phyloP scores from a whole-genome alignment of 2,329 filamentous ascomycete genomes.

The Hypoxylon sp. region DNA sequence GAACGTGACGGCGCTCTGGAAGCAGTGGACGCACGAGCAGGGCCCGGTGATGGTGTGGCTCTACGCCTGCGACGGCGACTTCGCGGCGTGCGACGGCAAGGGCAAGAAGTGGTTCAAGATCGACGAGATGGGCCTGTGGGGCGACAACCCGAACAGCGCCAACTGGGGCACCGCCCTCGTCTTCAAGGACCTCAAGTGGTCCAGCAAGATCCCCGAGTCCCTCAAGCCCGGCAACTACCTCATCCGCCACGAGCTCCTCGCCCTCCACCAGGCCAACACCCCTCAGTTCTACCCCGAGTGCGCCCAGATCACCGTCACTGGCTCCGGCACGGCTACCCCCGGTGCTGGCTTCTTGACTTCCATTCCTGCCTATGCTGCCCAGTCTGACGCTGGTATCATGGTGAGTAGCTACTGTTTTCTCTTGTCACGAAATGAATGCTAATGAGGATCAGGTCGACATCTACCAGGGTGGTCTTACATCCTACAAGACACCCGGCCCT shows the following conservation, averaged over 20 bases:
- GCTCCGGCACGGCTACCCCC: constrained; percentile 55
- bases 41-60: constrained; percentile 67
- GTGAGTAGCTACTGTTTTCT: constrained; percentile 43
- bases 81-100: constrained; percentile 60
- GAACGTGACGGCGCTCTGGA: constrained; percentile 60
- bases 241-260: constrained; percentile 65
- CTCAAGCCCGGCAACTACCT: constrained; percentile 64
- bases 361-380: constrained; percentile 55
- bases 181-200: constrained; percentile 56
- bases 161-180: constrained; percentile 60
- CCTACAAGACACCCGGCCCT: constrained; percentile 58
- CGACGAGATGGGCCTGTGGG: constrained; percentile 60
- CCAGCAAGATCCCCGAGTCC: constrained; percentile 57
- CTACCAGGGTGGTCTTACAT: constrained; percentile 54
- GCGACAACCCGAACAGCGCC: constrained; percentile 53
- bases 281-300: constrained; percentile 66
- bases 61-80: constrained; percentile 60
- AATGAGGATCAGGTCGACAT: constrained; percentile 53
- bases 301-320: constrained; percentile 61
- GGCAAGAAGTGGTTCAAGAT: constrained; percentile 68
- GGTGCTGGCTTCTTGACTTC: constrained; percentile 52
- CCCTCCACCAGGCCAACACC: constrained; percentile 57
- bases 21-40: constrained; percentile 66
- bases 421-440: constrained; percentile 9
- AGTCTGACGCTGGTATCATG: constrained; percentile 58